Conservation (phyloP, 257 asterid species). For the Nemophila menziesii region DNA sequence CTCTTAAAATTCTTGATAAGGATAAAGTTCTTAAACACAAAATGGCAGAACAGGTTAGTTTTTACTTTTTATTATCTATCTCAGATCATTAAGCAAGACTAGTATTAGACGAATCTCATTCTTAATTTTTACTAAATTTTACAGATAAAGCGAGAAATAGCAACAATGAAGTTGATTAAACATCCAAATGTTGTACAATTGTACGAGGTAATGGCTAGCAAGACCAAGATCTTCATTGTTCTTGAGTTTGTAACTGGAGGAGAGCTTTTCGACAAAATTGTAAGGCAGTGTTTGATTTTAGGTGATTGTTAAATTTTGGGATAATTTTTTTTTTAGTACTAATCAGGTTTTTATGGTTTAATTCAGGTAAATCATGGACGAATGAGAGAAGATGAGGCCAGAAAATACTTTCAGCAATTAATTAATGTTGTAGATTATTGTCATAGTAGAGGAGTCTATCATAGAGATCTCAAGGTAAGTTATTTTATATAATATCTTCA, state of each 20-base stretch:
- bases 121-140: constrained; percentile 10
- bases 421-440: constrained; percentile 86
- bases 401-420: constrained; percentile 88
- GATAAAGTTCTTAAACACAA: constrained; percentile 90
- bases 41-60: constrained; percentile 82
- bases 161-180: constrained; percentile 77
- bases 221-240: constrained; percentile 81
- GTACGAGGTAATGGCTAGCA: constrained; percentile 93
- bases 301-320: constrained; percentile 12
- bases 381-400: constrained; percentile 78
- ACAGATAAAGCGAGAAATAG: constrained; percentile 86
- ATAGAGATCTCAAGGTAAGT: constrained; percentile 85
- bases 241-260: constrained; percentile 87
- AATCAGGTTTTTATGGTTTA: too few species aligned
- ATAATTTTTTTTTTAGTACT: too few species aligned
- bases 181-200: constrained; percentile 77
- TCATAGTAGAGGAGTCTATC: constrained; percentile 96
- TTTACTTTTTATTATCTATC: background rate
- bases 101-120: too few species aligned
- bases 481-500: constrained; percentile 1
- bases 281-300: constrained; percentile 25
- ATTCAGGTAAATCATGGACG: constrained; percentile 87
- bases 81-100: too few species aligned
- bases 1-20: constrained; percentile 81
- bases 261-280: constrained; percentile 95